Conservation (phyloP, 331 rosid genomes). For the Rhamnella rubrinervis region DNA sequence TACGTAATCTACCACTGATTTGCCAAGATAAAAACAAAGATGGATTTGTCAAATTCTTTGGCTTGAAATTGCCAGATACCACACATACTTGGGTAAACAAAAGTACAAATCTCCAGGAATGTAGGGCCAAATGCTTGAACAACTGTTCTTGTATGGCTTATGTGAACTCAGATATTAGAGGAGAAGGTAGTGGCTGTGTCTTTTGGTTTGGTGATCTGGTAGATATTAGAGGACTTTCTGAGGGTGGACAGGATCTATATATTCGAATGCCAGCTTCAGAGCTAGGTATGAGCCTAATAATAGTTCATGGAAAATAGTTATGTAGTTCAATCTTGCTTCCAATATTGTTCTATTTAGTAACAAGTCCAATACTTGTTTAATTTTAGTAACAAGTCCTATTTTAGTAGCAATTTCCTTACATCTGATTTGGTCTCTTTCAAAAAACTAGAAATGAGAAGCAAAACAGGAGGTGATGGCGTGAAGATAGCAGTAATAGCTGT, state of each 20-base stretch:
- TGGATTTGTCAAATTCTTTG: slow-evolving; percentile 16
- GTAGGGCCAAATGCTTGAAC: slow-evolving; percentile 40
- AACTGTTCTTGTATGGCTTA: slow-evolving; percentile 55
- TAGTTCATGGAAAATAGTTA: background rate
- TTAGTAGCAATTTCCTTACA: background rate
- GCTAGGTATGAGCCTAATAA: slow-evolving; percentile 30
- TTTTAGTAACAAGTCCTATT: no score
- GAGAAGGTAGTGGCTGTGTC: slow-evolving; percentile 55
- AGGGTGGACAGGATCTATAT: slow-evolving; percentile 50
- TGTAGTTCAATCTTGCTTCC: no score
- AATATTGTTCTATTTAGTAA: background rate
- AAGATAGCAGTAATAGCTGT: slow-evolving; percentile 26
- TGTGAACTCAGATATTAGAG: slow-evolving; percentile 41
- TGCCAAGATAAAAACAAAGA: slow-evolving; percentile 28
- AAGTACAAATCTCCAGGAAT: slow-evolving; percentile 35
- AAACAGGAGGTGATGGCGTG: background rate
- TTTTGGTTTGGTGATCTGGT: slow-evolving; percentile 59
- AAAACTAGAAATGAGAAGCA: background rate
- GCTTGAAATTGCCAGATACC: slow-evolving; percentile 61
- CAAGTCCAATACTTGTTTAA: no score
- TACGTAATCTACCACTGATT: slow-evolving; percentile 22
- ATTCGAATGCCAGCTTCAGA: slow-evolving; percentile 54
- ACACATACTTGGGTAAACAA: slow-evolving; percentile 20
- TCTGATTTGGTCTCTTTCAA: no score
- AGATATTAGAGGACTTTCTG: slow-evolving; percentile 37